Percentiles rank a stretch among this genome's conserved stretches.
Evolutionary conservation across 106 monocot species (phyloP).

Genomic region (Cymbidium sinense): DNA sequence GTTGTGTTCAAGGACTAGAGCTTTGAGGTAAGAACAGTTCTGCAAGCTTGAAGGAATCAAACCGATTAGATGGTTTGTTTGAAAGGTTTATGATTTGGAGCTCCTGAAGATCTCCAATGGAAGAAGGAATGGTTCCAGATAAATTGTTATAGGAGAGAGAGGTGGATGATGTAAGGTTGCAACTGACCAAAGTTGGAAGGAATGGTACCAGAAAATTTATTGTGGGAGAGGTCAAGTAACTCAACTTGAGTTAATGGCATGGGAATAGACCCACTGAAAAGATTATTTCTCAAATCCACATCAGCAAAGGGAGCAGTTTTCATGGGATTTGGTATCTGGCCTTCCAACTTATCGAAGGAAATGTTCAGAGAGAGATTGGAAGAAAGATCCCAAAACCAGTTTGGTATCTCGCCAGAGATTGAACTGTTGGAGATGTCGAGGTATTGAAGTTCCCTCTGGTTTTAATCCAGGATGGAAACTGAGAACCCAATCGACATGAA

Average conservation of each 20-base stretch:
- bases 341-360: slow-evolving; percentile 31
- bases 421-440: slow-evolving; percentile 22
- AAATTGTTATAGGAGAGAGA: slow-evolving; percentile 35
- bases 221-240: not conserved
- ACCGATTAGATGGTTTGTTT: not conserved
- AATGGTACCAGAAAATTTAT: not conserved
- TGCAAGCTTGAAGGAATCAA: slow-evolving; percentile 2
- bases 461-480: not conserved
- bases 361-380: not conserved
- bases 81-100: slow-evolving; percentile 27
- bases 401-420: slow-evolving; percentile 20
- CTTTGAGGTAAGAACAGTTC: slow-evolving; percentile 5
- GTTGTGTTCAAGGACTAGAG: slow-evolving; percentile 12
- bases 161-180: slow-evolving; percentile 17
- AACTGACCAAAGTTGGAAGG: not conserved
- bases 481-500: not conserved
- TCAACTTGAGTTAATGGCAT: not conserved
- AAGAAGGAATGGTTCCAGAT: slow-evolving; percentile 11
- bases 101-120: slow-evolving; percentile 22
- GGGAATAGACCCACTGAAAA: slow-evolving; percentile 8
- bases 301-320: not conserved
- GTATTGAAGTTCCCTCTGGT: not conserved
- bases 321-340: slow-evolving; percentile 14
- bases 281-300: not conserved
- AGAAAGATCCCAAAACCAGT: not conserved